Evolutionary conservation across 2,329 filamentous ascomycete species (phyloP).

Genomic region (Hypoxylon sp.): DNA sequence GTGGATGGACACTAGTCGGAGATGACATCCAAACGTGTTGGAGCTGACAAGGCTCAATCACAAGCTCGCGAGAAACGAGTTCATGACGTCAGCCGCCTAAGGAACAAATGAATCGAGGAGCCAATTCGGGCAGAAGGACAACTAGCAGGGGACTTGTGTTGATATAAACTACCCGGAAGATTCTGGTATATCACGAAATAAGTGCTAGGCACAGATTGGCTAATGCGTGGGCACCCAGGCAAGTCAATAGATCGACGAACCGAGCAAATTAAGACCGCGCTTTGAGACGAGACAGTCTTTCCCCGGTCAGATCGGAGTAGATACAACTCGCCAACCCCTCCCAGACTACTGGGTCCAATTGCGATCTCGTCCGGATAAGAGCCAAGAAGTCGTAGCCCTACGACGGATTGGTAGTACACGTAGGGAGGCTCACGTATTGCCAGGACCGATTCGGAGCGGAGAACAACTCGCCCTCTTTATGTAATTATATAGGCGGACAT

Average conservation of each 20-base stretch:
- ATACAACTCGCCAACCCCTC: conserved; percentile 36
- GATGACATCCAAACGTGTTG: conserved; percentile 31
- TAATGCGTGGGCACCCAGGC: background rate
- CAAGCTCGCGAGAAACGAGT: conserved; percentile 28
- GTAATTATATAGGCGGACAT: conserved; percentile 25
- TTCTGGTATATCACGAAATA: conserved; percentile 15
- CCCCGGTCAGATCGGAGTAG: conserved; percentile 21
- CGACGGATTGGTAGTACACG: conserved; percentile 26
- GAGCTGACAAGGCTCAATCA: conserved; percentile 29
- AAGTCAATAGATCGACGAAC: conserved; percentile 11
- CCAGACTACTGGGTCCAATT: conserved; percentile 48
- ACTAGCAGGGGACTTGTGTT: conserved; percentile 5
- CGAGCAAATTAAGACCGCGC: conserved; percentile 16
- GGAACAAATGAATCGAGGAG: conserved; percentile 7
- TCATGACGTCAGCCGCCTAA: conserved; percentile 40
- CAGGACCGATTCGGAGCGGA: conserved; percentile 34
- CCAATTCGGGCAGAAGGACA: conserved; percentile 20
- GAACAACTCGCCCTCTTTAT: conserved; percentile 17
- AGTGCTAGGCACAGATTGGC: conserved; percentile 14
- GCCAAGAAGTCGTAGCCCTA: conserved; percentile 44
- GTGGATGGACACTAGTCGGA: conserved; percentile 15
- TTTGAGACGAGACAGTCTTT: conserved; percentile 26
- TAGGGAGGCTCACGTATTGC: conserved; percentile 21
- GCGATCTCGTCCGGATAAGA: conserved; percentile 34
- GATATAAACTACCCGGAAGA: conserved; percentile 9